Evolutionary conservation across 768 basidiomycete genomes (phyloP), one percentile per base, ranked within the genome.

Genomic region (Sutorius australiensis): DNA sequence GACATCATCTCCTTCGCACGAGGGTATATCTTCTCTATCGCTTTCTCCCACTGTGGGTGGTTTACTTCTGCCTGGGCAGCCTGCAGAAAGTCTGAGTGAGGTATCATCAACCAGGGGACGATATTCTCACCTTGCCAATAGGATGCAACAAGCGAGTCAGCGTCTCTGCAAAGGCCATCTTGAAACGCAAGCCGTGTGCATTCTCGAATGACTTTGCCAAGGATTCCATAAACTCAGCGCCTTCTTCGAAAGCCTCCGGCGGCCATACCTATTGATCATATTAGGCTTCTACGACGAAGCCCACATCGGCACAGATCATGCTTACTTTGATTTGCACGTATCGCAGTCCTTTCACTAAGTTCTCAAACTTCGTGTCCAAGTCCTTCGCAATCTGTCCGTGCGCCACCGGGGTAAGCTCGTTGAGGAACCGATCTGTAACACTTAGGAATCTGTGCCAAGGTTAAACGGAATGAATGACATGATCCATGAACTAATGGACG

Each of bases 61-160:
- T 97, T 97, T 45, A 95, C 93, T 72, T 98, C 94, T 6, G 92
- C 94, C 72, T 94, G 92, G 0, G 92, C 95, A 36, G 88, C 95
- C 89, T 94, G 46, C 53, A 43, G 4, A 62, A 50, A 17, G 31
- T 12, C 38, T 43, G 19, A 32, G 27, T 55, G 21, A 32, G 14
- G 6, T 27, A 33, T 24, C 24, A 16, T 17, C 28, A 3, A 17
- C 24, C 31, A 28, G 4, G 3, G 31, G 14, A 31, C 38, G 34
- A 19, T 17, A 10, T 31, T 31, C 53, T 39, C 53, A 88, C 92
- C 80, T 95, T 93, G 55, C 86, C 87, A 43, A 95, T 90, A 0
- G 92, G 88, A 72, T 95, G 92, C 37, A 98, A 67, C 11, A 95
- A 63, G 33, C 82, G 75, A 3, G 83, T 80, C 36, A 98, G 73